Conservation (phyloP, 768 basidiomycete genomes). For the Gelatoporia subvermispora region DNA sequence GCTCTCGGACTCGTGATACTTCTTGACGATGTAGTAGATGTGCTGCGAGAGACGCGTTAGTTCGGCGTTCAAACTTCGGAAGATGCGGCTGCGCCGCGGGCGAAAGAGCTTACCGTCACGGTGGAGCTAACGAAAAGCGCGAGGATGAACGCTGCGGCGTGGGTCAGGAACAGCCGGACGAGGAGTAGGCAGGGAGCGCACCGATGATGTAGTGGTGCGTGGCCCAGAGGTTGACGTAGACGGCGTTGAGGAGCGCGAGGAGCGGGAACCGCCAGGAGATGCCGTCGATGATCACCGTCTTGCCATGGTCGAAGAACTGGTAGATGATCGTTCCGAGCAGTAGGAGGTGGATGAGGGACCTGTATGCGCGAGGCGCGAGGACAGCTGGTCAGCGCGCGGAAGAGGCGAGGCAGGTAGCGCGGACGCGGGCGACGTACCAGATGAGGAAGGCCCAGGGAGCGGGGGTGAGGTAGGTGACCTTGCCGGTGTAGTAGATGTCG, state of each 20-base stretch:
- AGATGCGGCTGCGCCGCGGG: too few species aligned
- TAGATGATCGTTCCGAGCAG: slow-evolving; percentile 89
- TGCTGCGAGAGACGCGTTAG: slow-evolving; percentile 45
- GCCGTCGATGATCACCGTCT: slow-evolving; percentile 77
- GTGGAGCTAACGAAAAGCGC: slow-evolving; percentile 81
- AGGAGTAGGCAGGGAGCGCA: slow-evolving; percentile 21
- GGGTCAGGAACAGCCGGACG: slow-evolving; percentile 5
- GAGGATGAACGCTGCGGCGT: slow-evolving; percentile 69
- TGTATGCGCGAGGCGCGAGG: slow-evolving; percentile 29
- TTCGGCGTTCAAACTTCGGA: not conserved
- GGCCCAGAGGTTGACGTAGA: slow-evolving; percentile 89
- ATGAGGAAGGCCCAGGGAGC: slow-evolving; percentile 90
- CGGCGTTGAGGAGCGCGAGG: slow-evolving; percentile 78
- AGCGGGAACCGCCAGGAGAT: slow-evolving; percentile 91
- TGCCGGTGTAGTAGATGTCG: slow-evolving; percentile 65
- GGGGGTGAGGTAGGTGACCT: slow-evolving; percentile 93
- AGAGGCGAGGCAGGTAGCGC: too few species aligned
- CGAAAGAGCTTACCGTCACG: slow-evolving; percentile 37
- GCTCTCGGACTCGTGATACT: slow-evolving; percentile 63
- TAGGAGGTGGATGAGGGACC: slow-evolving; percentile 86
- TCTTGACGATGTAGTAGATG: slow-evolving; percentile 94
- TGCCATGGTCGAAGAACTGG: slow-evolving; percentile 78
- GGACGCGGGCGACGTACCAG: slow-evolving; percentile 47
- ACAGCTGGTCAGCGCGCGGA: not conserved
- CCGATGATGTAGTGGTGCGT: slow-evolving; percentile 64